Evolutionary conservation across 495 filamentous ascomycete species (phyloP), one percentile per base, ranked within the genome.

Genomic region (Xylaria venustula): DNA sequence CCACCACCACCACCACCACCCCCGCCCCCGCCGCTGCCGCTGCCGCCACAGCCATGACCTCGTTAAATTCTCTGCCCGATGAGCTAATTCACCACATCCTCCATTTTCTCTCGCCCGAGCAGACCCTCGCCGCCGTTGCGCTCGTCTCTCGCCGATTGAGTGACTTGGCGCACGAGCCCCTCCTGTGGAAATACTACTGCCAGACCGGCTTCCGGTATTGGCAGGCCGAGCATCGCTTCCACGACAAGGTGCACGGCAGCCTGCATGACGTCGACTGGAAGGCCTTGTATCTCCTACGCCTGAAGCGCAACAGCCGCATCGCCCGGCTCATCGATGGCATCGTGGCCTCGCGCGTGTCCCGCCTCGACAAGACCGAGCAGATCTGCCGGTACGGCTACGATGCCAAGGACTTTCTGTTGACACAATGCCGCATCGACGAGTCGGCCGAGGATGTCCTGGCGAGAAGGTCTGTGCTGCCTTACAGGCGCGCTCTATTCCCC

Each of bases 151-250:
- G 79, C 51, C 83, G 84, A 50, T 86, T 93, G 67, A 74, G 84
- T 63, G 74, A 79, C 51, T 75, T 93, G 37, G 83, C 84, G 22
- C 83, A 85, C 57, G 87, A 90, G 57, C 84, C 88, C 23, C 72
- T 92, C 14, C 75, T 96, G 60, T 97, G 93, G 92, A 87, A 86
- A 51, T 72, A 82, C 67, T 85, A 92, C 68, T 98, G 94, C 71
- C 69, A 70, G 30, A 72, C 68, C 17, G 71, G 79, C 14, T 96
- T 89, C 72, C 79, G 72, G 47, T 90, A 83, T 67, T 98, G 94
- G 94, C 79, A 87, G 50, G 70, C 78, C 1, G 77, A 74, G 37
- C 92, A 96, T 77, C 71, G 79, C 22, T 78, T 96, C 30, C 57
- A 71, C 17, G 69, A 77, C 52, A 92, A 88, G 66, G 68, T 86